These are phyloP conservation scores for Bassia scoparia DNA, from an alignment of 148 eudicot species.

Conservation along the genomic window DNA sequence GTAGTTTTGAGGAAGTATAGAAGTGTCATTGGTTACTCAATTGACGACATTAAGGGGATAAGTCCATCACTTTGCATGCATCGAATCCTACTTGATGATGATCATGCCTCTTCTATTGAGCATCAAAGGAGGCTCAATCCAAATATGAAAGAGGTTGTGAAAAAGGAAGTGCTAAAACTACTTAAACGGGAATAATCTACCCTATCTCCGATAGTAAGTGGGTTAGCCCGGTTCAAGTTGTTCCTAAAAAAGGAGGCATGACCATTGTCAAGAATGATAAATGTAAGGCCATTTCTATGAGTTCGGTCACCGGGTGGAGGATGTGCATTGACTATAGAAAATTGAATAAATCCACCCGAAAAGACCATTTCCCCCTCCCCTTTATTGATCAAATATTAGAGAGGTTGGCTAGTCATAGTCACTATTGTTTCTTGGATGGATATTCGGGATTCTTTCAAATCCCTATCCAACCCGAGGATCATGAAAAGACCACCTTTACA, in stretches of 20 bases:
- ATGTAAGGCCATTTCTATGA: background rate
- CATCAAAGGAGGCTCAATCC: too few species aligned
- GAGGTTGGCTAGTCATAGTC: background rate
- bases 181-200: too few species aligned
- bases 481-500: background rate
- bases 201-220: too few species aligned
- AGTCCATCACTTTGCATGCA: too few species aligned
- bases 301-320: background rate
- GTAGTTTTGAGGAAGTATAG: background rate
- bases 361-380: background rate
- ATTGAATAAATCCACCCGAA: background rate
- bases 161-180: too few species aligned
- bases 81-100: too few species aligned
- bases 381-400: background rate
- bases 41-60: too few species aligned
- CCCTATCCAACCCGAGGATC: background rate
- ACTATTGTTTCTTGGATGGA: too few species aligned
- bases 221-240: background rate
- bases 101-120: too few species aligned
- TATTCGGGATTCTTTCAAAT: too few species aligned
- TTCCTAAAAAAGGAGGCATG: background rate
- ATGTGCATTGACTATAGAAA: too few species aligned
- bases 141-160: too few species aligned
- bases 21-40: background rate
- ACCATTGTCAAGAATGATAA: background rate